These are phyloP conservation scores for Nakaseomyces uthaithaninus DNA, from an alignment of 1,139 yeast genomes.

Conservation along the genomic window DNA sequence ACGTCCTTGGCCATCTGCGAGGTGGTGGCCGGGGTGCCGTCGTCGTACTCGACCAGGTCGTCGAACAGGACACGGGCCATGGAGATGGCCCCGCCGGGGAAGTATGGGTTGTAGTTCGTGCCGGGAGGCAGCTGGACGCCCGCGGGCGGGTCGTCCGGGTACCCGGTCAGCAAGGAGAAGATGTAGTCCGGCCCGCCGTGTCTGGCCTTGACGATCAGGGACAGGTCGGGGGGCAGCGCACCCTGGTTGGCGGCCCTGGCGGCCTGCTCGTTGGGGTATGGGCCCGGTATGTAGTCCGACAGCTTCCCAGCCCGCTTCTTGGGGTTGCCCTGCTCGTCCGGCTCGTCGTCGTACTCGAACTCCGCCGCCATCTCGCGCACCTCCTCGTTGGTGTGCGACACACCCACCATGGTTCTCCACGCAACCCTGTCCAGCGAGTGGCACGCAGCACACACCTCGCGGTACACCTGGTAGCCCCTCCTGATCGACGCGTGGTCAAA, in stretches of 20 bases:
- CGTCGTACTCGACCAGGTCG: conserved; percentile 95
- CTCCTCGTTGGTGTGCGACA: conserved; percentile 84
- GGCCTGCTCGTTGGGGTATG: conserved; percentile 96
- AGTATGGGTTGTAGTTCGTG: conserved; percentile 96
- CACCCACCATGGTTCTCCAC: conserved; percentile 98
- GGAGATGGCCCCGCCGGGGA: conserved; percentile 99
- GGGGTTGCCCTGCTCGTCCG: conserved; percentile 98
- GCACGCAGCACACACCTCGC: conserved; percentile 98
- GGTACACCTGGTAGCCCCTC: conserved; percentile 98
- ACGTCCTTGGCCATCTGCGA: conserved; percentile 99
- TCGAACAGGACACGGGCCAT: conserved; percentile 98
- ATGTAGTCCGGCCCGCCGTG: conserved; percentile 97
- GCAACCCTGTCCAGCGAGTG: conserved; percentile 96
- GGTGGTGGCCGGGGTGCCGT: conserved; percentile 97
- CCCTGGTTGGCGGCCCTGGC: conserved; percentile 99
- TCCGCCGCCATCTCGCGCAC: conserved; percentile 93
- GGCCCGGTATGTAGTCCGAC: conserved; percentile 91
- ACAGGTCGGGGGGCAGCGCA: conserved; percentile 96
- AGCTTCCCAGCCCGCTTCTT: conserved; percentile 97
- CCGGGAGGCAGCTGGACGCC: conserved; percentile 93
- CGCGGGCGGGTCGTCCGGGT: conserved; percentile 98
- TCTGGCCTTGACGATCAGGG: conserved; percentile 96
- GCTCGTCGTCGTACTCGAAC: conserved; percentile 97
- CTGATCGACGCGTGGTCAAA: conserved; percentile 96
- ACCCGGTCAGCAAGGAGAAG: conserved; percentile 91